Evolutionary conservation across 2,329 filamentous ascomycete species (phyloP), one percentile per base, ranked within the genome.

Genomic region (Nannizziopsis barbatae): DNA sequence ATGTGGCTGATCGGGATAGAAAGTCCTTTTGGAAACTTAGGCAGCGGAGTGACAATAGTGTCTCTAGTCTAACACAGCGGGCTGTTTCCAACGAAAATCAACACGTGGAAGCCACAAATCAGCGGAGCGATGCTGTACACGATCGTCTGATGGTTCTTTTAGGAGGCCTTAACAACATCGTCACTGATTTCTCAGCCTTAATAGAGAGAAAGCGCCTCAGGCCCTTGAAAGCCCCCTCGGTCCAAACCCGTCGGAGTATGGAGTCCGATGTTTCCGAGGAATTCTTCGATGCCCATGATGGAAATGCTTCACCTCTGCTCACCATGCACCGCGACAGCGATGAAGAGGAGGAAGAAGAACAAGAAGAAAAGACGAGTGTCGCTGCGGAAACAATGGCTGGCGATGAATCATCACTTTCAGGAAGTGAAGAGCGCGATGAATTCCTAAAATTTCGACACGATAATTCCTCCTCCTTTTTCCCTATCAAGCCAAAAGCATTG

Each of bases 21-120:
- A 77, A 80, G 51, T 74, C 86, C 0, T 96, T 98, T 61, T 98
- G 92, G 92, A 94, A 88, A 65, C 80, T 90, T 42, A 95, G 94
- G 66, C 73, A 82, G 1, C 31, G 46, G 57, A 68, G 63, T 37
- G 69, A 67, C 17, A 66, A 62, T 42, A 30, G 3, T 32, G 50
- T 15, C 63, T 27, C 22, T 7, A 27, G 4, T 7, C 68, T 53
- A 71, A 60, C 47, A 56, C 69, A 36, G 70, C 72, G 55, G 68
- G 75, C 75, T 22, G 69, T 32, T 36, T 32, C 38, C 11, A 53
- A 62, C 49, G 49, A 50, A 22, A 63, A 61, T 42, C 69, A 62
- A 14, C 17, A 30, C 14, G 33, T 9, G 12, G 38, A 46, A 2
- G 17, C 38, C 20, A 9, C 22, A 12, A 46, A 45, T 11, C 22